Evolutionary conservation across 208 protist species (phyloP).

Genomic region (Naegleria lovaniensis): DNA sequence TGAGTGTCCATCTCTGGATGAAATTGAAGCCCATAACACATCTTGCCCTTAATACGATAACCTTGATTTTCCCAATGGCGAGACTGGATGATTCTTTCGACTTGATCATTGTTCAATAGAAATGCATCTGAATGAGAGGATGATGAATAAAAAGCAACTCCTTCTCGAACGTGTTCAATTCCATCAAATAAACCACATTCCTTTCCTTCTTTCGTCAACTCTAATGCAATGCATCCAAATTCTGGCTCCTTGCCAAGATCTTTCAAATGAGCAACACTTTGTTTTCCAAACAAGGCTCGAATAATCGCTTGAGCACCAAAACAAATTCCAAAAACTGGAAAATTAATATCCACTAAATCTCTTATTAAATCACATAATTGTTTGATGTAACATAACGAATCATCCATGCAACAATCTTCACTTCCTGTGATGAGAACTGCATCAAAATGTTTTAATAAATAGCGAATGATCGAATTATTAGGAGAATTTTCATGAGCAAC

Average conservation of each 20-base stretch:
- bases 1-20: background rate
- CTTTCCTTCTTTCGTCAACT: background rate
- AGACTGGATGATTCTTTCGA: background rate
- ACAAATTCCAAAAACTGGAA: background rate
- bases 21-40: background rate
- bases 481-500: background rate
- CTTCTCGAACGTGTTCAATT: background rate
- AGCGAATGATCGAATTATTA: background rate
- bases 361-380: background rate
- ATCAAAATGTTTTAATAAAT: background rate
- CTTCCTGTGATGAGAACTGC: background rate
- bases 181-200: background rate
- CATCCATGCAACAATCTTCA: slow-evolving; percentile 5
- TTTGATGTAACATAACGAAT: background rate
- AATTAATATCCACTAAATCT: background rate
- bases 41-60: background rate
- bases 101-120: background rate
- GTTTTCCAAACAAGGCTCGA: background rate
- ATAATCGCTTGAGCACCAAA: background rate
- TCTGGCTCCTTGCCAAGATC: background rate
- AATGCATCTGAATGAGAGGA: background rate
- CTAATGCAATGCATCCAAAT: background rate
- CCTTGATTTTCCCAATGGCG: background rate
- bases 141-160: background rate
- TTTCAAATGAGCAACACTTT: background rate